A percentile compares a stretch with the other conserved stretches of the same genome.
These are phyloP conservation scores for Puccinia triticina DNA, from an alignment of 1,284 basidiomycete species.

Conservation along the genomic window DNA sequence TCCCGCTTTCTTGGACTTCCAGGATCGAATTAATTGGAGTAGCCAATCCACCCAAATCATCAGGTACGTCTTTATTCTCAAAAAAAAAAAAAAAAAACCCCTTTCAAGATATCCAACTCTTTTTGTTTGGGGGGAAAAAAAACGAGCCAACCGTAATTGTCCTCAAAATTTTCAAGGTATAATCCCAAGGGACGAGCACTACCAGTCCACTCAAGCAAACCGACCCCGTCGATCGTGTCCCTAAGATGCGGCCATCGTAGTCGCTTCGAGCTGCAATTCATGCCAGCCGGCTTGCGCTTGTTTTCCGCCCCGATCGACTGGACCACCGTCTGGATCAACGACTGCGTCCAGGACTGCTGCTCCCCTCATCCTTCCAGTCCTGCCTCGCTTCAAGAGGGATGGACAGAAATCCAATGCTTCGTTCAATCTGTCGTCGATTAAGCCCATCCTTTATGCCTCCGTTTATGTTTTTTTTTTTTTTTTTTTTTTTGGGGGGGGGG, in stretches of 20 bases:
- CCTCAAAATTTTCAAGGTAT: too few species aligned
- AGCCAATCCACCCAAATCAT: neutral
- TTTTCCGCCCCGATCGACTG: neutral
- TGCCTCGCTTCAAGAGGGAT: neutral
- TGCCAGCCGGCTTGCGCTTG: neutral
- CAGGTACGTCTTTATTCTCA: neutral
- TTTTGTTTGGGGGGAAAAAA: too few species aligned
- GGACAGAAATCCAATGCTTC: neutral
- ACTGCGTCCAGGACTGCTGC: neutral
- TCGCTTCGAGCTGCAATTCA: neutral
- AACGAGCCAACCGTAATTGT: too few species aligned
- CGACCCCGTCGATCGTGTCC: neutral
- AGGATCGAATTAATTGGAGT: neutral
- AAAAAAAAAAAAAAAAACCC: too few species aligned
- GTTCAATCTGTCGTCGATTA: neutral
- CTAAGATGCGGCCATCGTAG: neutral
- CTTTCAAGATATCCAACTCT: too few species aligned
- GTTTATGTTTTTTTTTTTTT: too few species aligned
- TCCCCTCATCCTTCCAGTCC: too few species aligned
- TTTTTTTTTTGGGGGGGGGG: too few species aligned
- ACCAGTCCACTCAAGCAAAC: neutral
- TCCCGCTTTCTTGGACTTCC: neutral
- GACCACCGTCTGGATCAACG: constrained; percentile 2
- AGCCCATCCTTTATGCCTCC: too few species aligned
- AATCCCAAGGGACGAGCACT: neutral